These are phyloP conservation scores for Artomyces pyxidatus DNA, from an alignment of 768 basidiomycete genomes.

Conservation along the genomic window DNA sequence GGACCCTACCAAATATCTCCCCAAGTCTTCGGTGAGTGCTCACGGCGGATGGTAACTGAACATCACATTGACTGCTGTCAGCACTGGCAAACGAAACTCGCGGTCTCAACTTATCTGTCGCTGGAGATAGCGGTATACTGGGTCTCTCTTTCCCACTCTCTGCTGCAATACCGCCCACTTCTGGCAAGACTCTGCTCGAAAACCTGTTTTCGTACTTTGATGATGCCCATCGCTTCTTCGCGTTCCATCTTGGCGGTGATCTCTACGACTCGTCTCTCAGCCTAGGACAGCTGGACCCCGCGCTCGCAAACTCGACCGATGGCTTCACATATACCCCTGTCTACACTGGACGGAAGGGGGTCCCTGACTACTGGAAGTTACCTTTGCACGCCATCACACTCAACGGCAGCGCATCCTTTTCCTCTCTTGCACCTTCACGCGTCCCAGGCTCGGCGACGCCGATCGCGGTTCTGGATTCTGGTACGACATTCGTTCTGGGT, in stretches of 20 bases:
- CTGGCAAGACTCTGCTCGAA: constrained; percentile 38
- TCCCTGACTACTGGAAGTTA: constrained; percentile 54
- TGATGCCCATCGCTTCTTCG: constrained; percentile 38
- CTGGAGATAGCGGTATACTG: constrained; percentile 46
- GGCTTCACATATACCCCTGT: constrained; percentile 33
- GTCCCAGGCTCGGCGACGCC: constrained; percentile 32
- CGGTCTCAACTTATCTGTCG: constrained; percentile 34
- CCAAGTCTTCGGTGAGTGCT: constrained; percentile 38
- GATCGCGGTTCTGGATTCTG: constrained; percentile 57
- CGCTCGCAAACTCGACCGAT: constrained; percentile 23
- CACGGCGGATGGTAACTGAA: not conserved
- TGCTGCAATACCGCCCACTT: constrained; percentile 36
- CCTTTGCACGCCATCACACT: constrained; percentile 38
- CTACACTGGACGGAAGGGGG: constrained; percentile 23
- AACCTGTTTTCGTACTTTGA: constrained; percentile 38
- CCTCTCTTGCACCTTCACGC: constrained; percentile 35
- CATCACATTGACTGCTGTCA: constrained; percentile 15
- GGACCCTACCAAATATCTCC: constrained; percentile 36
- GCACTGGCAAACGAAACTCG: constrained; percentile 37
- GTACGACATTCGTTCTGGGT: constrained; percentile 49
- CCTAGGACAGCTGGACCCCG: constrained; percentile 40
- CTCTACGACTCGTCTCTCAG: constrained; percentile 37
- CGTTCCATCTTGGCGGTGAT: constrained; percentile 38
- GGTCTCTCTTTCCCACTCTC: constrained; percentile 44
- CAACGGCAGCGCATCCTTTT: constrained; percentile 29